Conservation (phyloP, 139 green algal genomes). For the Closterium sp. region DNA sequence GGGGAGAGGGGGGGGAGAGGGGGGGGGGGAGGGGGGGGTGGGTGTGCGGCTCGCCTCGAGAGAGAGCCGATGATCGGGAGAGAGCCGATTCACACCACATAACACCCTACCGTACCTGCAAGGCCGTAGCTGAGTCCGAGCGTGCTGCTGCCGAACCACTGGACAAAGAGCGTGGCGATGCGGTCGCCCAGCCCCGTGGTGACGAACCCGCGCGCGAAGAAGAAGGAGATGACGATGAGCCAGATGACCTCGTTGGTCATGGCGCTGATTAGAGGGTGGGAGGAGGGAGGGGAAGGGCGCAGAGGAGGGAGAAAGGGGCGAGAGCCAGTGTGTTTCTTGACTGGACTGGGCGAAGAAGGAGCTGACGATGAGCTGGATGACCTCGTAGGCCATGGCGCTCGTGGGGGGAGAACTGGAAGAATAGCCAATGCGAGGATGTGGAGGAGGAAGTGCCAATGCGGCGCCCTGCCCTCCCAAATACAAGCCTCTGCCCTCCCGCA, state of each 20-base stretch:
- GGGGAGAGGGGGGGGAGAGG: background rate
- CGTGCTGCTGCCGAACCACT: slow-evolving; percentile 79
- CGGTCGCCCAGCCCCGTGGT: slow-evolving; percentile 84
- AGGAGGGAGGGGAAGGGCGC: no score
- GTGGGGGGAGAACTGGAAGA: no score
- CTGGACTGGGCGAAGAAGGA: slow-evolving; percentile 98
- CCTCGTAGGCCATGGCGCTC: slow-evolving; percentile 87
- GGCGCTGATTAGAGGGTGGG: slow-evolving; percentile 48
- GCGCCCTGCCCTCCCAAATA: background rate
- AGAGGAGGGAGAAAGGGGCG: no score
- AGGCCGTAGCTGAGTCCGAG: slow-evolving; percentile 57
- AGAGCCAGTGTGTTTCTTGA: no score
- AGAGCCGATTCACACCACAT: no score
- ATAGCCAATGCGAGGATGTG: background rate
- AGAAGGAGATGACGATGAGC: slow-evolving; percentile 98
- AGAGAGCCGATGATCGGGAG: background rate
- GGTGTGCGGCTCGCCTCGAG: background rate
- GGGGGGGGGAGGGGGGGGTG: background rate
- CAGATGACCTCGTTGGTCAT: slow-evolving; percentile 98
- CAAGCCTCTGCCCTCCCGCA: background rate
- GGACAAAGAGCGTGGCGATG: slow-evolving; percentile 69
- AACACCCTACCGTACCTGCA: background rate
- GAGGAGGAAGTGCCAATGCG: no score
- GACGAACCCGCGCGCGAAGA: slow-evolving; percentile 80
- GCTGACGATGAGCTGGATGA: slow-evolving; percentile 99